Evolutionary conservation across 306 rosid genomes (phyloP).

Genomic region (Canavalia gladiata): DNA sequence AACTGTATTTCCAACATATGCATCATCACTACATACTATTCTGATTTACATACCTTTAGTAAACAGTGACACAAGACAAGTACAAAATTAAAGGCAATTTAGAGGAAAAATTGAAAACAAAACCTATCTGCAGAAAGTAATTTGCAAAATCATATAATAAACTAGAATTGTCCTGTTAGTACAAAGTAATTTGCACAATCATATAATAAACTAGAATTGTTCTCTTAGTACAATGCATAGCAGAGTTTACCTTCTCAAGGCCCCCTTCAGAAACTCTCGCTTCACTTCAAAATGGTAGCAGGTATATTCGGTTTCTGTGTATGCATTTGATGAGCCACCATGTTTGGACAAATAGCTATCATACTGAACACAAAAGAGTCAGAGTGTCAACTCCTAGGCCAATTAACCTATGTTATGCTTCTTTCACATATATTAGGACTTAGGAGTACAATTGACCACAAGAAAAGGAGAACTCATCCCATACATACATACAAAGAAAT

Average conservation of each 20-base stretch:
- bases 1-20: neutral
- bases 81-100: conserved; percentile 31
- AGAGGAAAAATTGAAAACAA: conserved; percentile 42
- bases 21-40: conserved; percentile 14
- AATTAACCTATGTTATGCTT: conserved; percentile 33
- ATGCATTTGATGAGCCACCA: conserved; percentile 97
- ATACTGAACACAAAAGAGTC: conserved; percentile 75
- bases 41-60: conserved; percentile 28
- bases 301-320: conserved; percentile 91
- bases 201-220: neutral
- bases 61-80: conserved; percentile 21
- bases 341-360: conserved; percentile 99
- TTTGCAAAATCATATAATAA: conserved; percentile 33
- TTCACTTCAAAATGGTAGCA: conserved; percentile 98
- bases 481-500: conserved; percentile 35
- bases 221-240: conserved; percentile 19
- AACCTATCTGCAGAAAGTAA: conserved; percentile 31
- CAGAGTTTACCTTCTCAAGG: conserved; percentile 80
- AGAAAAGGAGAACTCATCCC: conserved; percentile 18
- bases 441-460: conserved; percentile 24
- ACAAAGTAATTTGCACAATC: neutral
- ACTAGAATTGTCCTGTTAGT: conserved; percentile 28
- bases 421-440: conserved; percentile 33
- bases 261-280: conserved; percentile 85
- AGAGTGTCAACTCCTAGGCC: conserved; percentile 48